Percentiles rank a stretch among this genome's conserved stretches.
Conservation (phyloP, 192 early-diverging fungal genomes). For the Entomortierella parvispora region DNA sequence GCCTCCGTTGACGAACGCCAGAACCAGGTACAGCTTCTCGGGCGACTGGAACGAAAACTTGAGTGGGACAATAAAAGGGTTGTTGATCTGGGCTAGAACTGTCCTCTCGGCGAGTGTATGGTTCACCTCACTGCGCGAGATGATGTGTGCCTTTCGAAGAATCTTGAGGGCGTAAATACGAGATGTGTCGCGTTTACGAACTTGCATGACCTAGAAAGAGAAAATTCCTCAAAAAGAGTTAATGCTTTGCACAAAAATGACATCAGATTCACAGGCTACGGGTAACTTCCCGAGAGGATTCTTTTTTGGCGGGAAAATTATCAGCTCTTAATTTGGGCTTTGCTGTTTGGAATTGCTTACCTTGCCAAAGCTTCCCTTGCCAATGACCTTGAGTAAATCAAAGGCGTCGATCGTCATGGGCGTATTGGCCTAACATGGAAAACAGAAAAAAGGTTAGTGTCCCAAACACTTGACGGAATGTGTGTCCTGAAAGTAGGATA, state of each 20-base stretch:
- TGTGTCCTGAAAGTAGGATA: not conserved
- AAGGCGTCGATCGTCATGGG: slow-evolving; percentile 91
- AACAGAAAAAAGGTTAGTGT: slow-evolving; percentile 5
- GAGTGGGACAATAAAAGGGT: slow-evolving; percentile 94
- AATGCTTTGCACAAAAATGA: not conserved
- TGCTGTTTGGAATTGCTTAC: slow-evolving; percentile 54
- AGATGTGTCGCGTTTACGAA: slow-evolving; percentile 89
- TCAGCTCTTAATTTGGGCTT: not conserved
- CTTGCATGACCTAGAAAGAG: slow-evolving; percentile 77
- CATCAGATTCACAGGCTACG: not conserved
- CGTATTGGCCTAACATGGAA: slow-evolving; percentile 62
- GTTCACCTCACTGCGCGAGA: slow-evolving; percentile 90
- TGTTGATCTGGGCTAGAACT: slow-evolving; percentile 88
- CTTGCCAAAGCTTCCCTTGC: slow-evolving; percentile 97
- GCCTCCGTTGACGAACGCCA: slow-evolving; percentile 96
- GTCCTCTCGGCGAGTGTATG: slow-evolving; percentile 95
- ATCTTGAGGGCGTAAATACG: slow-evolving; percentile 99
- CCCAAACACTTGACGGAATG: too few relatives aligned
- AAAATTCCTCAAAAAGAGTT: not conserved
- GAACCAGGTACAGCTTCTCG: slow-evolving; percentile 94
- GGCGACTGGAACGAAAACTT: slow-evolving; percentile 96
- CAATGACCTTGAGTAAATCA: slow-evolving; percentile 94
- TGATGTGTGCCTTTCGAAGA: slow-evolving; percentile 92
- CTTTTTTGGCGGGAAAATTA: slow-evolving; percentile 11
- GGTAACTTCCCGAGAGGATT: not conserved